Conservation (phyloP, 2,329 filamentous ascomycete genomes). For the Epichloe uncinata region DNA sequence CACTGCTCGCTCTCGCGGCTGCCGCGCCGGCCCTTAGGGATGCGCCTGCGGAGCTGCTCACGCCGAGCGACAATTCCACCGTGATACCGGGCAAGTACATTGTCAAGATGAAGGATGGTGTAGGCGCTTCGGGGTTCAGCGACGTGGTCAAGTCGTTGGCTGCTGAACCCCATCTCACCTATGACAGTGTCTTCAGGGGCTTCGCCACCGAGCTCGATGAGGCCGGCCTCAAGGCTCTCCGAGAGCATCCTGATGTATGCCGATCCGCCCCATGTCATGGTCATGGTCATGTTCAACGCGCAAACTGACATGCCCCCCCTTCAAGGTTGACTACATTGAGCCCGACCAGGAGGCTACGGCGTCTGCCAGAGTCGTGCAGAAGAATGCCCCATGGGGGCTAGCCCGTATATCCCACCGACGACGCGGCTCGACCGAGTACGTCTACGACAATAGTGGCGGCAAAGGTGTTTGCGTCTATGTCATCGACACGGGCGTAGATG, state of each 20-base stretch:
- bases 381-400: conserved; percentile 23
- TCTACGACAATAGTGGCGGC: conserved; percentile 22
- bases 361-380: conserved; percentile 15
- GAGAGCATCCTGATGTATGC: conserved; percentile 13
- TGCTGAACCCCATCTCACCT: conserved; percentile 12
- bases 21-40: conserved; percentile 8
- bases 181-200: conserved; percentile 12
- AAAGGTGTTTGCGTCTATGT: conserved; percentile 26
- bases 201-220: conserved; percentile 13
- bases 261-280: background rate
- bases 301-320: background rate
- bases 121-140: conserved; percentile 5
- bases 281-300: background rate
- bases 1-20: conserved; percentile 8
- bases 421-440: conserved; percentile 13
- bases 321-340: conserved; percentile 23
- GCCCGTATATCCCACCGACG: conserved; percentile 19
- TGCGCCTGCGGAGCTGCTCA: conserved; percentile 11
- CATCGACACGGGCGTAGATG: conserved; percentile 27
- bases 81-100: conserved; percentile 17
- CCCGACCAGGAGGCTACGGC: conserved; percentile 15
- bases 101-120: conserved; percentile 14
- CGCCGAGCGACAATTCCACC: conserved; percentile 1
- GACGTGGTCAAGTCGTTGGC: conserved; percentile 8
- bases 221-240: conserved; percentile 7